Evolutionary conservation across 495 filamentous ascomycete species (phyloP).

Genomic region (Chlorociboria aeruginascens): DNA sequence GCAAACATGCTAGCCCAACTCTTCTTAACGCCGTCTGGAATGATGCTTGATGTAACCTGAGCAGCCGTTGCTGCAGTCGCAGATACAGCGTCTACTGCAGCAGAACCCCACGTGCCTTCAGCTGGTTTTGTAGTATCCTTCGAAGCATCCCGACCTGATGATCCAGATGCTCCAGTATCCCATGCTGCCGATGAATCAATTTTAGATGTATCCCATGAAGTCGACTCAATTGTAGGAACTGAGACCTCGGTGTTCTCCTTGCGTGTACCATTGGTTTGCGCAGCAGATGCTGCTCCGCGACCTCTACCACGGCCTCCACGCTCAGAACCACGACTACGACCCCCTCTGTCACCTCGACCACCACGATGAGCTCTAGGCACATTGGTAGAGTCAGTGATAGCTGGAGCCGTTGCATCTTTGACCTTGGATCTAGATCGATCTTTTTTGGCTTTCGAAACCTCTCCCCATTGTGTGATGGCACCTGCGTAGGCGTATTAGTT

Average conservation of each 20-base stretch:
- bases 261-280: constrained; percentile 37
- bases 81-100: constrained; percentile 14
- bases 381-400: constrained; percentile 26
- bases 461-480: constrained; percentile 83
- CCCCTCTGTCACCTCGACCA: constrained; percentile 48
- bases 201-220: constrained; percentile 15
- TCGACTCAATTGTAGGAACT: constrained; percentile 27
- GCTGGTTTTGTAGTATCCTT: constrained; percentile 22
- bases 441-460: constrained; percentile 87
- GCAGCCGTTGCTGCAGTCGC: constrained; percentile 11
- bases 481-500: constrained; percentile 37
- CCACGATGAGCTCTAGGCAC: constrained; percentile 37
- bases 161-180: constrained; percentile 27
- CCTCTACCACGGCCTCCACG: constrained; percentile 68
- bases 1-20: constrained; percentile 48
- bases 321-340: constrained; percentile 60
- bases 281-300: constrained; percentile 45
- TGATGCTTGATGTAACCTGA: constrained; percentile 20
- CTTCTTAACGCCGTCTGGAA: constrained; percentile 28
- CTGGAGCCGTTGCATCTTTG: constrained; percentile 51
- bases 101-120: constrained; percentile 18
- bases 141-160: constrained; percentile 12
- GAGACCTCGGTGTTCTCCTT: constrained; percentile 38
- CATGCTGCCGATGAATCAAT: constrained; percentile 11
- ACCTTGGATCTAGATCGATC: constrained; percentile 72